Evolutionary conservation across 139 green algal genomes (phyloP).

Genomic region (Asterochloris sp.): DNA sequence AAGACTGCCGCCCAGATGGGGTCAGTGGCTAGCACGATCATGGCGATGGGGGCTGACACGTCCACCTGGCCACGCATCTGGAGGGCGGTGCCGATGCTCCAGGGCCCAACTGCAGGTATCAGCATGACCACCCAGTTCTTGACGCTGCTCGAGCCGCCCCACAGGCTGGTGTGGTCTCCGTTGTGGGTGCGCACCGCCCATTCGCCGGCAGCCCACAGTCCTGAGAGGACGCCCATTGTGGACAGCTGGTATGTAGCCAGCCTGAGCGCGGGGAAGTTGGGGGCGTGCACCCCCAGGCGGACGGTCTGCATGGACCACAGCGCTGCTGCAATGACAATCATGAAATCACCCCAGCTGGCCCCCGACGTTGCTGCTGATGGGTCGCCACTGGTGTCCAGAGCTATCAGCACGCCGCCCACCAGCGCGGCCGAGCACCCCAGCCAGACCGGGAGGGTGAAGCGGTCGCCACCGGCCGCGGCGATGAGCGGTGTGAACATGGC

Average conservation of each 20-base stretch:
- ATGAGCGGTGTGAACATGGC: constrained; percentile 21
- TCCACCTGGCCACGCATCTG: constrained; percentile 5
- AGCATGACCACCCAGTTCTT: constrained; percentile 14
- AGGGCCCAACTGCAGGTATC: constrained; percentile 12
- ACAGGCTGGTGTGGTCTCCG: background rate
- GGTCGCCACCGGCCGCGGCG: background rate
- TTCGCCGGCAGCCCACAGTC: background rate
- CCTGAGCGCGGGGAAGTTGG: background rate
- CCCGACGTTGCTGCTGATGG: background rate
- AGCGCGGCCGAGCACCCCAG: constrained; percentile 3
- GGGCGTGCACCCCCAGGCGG: constrained; percentile 6
- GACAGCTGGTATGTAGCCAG: constrained; percentile 5
- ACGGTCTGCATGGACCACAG: constrained; percentile 23
- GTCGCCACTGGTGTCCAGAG: background rate
- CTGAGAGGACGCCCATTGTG: constrained; percentile 11
- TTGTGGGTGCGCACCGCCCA: background rate
- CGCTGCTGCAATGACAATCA: constrained; percentile 12
- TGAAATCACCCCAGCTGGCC: background rate
- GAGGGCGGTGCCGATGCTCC: constrained; percentile 13
- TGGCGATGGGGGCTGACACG: constrained; percentile 10
- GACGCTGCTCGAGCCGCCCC: background rate
- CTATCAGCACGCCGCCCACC: constrained; percentile 13
- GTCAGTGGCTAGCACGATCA: constrained; percentile 19
- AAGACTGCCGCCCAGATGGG: constrained; percentile 23
- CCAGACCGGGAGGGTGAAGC: background rate